Evolutionary conservation across 1,139 yeast species (phyloP), one percentile per base, ranked within the genome.

Genomic region (Geotrichum restrictum): DNA sequence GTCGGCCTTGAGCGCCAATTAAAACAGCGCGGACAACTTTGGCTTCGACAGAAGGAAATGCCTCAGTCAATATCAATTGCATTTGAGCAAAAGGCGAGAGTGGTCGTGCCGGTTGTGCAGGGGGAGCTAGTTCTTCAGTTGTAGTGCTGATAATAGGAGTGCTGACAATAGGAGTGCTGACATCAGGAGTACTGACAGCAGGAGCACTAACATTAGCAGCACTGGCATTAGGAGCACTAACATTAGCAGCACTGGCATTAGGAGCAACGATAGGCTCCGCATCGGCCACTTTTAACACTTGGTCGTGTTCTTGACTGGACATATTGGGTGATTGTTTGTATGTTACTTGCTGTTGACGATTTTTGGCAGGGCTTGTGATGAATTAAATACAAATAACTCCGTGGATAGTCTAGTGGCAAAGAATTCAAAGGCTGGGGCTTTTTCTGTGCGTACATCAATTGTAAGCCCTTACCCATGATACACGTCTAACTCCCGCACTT

Each of bases 1-100:
- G 69, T 46, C 80, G 75, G 32, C 95, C 96, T 48, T 78, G 81
- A n/a, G 95, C 82, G 2, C 98, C 98, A 64, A 93, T 86, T 55
- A 89, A 74, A 1, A 88, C 85, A 27, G 95, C 91, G 49, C 83
- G 80, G 58, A 88, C 75, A 58, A 82, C 78, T 58, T 82, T 80
- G 38, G 79, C 85, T 50, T 88, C 95, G 31, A 80, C 71, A 22
- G 73, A 72, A 1, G 98, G 97, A 67, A 89, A 89, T 1, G 96
- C 96, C 24, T 86, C 94, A 62, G 77, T 76, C 60, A 89, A 74
- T 34, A 75, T 72, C 44, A 74, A 69, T 57, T 78, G 74, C 48
- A 81, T 75, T 59, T 75, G 74, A 31, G 79, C 71, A 43, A 75
- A 72, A 14, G 88, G 85, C 13, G 84, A 78, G 14, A 74, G 66